Conservation (phyloP, 768 basidiomycete genomes). For the Pleurotus giganteus region DNA sequence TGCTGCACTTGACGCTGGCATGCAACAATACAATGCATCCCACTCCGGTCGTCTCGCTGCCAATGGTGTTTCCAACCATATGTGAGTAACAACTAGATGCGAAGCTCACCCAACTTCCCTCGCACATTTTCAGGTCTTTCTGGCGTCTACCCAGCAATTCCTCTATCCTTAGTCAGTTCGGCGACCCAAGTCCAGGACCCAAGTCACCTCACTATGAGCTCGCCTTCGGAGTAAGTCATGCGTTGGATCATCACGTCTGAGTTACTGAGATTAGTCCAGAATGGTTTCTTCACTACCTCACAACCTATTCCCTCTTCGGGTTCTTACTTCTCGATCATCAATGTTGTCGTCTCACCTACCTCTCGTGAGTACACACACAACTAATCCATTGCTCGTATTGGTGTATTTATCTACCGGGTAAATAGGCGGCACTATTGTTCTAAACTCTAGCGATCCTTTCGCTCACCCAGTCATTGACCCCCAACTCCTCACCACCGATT, state of each 20-base stretch:
- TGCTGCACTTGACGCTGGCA: conserved; percentile 10
- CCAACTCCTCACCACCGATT: conserved; percentile 15
- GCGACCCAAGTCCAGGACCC: conserved; percentile 36
- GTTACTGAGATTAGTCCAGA: neutral
- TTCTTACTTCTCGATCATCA: conserved; percentile 27
- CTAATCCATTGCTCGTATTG: neutral
- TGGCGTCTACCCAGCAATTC: conserved; percentile 24
- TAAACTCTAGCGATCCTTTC: conserved; percentile 26
- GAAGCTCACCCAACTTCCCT: neutral
- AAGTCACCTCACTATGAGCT: conserved; percentile 34
- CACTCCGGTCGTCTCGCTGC: conserved; percentile 18
- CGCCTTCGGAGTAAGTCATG: conserved; percentile 25
- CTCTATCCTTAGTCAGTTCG: conserved; percentile 23
- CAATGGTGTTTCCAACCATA: conserved; percentile 10
- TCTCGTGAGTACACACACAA: conserved; percentile 25
- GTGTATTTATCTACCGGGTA: neutral
- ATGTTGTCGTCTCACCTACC: conserved; percentile 30
- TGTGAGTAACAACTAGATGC: conserved; percentile 11
- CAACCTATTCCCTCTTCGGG: conserved; percentile 23
- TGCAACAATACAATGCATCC: conserved; percentile 18
- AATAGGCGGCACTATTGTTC: conserved; percentile 23
- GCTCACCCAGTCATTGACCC: conserved; percentile 26
- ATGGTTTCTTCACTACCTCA: conserved; percentile 7
- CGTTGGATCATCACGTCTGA: neutral
- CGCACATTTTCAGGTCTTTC: conserved; percentile 12